phyloP scores from a whole-genome alignment of 495 filamentous ascomycete species.

The Talaromyces proteolyticus region DNA sequence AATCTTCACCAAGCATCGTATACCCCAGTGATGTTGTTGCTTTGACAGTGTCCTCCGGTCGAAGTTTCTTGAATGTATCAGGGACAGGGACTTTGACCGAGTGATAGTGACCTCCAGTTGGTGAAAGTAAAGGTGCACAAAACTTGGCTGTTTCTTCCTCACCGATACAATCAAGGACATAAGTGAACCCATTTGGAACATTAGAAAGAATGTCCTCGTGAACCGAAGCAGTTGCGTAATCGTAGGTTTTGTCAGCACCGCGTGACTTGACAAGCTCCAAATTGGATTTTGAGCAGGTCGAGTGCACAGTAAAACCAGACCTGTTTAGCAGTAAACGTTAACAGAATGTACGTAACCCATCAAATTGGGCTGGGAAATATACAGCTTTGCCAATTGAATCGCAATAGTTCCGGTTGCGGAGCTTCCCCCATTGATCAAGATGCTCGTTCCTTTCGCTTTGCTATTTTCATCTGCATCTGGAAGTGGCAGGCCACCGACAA shows the following conservation, averaged over 20 bases:
- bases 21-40: slow-evolving; percentile 21
- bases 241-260: slow-evolving; percentile 25
- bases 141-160: background rate
- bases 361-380: slow-evolving; percentile 5
- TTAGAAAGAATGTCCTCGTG: slow-evolving; percentile 7
- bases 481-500: slow-evolving; percentile 3
- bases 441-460: slow-evolving; percentile 5
- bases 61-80: slow-evolving; percentile 8
- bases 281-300: slow-evolving; percentile 26
- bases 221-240: slow-evolving; percentile 17
- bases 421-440: slow-evolving; percentile 45
- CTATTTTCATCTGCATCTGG: background rate
- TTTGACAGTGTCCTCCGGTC: slow-evolving; percentile 17
- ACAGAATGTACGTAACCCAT: background rate
- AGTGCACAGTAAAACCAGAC: slow-evolving; percentile 17
- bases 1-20: slow-evolving; percentile 14
- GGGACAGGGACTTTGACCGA: slow-evolving; percentile 13
- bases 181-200: background rate
- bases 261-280: slow-evolving; percentile 17
- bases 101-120: slow-evolving; percentile 11
- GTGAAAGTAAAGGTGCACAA: slow-evolving; percentile 11
- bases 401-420: slow-evolving; percentile 43
- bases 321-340: slow-evolving; percentile 15
- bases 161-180: slow-evolving; percentile 20
- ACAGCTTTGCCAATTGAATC: slow-evolving; percentile 42